A percentile compares a stretch with the other conserved stretches of the same genome.
These are phyloP conservation scores for Microdochium bolleyi DNA, from an alignment of 2,329 filamentous ascomycete genomes.

Conservation along the genomic window DNA sequence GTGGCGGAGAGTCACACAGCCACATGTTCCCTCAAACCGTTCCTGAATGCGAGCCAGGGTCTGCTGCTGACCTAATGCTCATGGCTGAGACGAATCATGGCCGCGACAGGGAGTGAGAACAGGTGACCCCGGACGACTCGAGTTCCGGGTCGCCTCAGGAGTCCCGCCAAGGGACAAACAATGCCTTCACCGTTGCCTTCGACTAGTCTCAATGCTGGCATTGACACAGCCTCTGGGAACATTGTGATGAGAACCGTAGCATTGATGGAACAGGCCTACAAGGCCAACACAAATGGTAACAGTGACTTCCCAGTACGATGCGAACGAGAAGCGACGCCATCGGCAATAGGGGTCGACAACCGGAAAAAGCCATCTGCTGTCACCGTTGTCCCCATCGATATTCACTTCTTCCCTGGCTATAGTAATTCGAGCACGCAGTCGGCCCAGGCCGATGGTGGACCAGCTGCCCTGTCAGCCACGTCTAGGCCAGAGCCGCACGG, in stretches of 20 bases:
- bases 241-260: no score
- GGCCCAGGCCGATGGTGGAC: background rate
- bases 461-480: background rate
- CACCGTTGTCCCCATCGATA: background rate
- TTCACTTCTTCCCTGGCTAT: background rate
- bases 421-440: background rate
- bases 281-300: no score
- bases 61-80: background rate
- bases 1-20: no score
- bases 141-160: background rate
- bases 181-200: background rate
- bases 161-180: background rate
- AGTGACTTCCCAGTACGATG: no score
- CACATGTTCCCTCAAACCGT: background rate
- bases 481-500: background rate
- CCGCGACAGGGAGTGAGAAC: background rate
- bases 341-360: no score
- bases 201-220: no score
- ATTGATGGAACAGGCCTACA: no score
- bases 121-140: background rate
- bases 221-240: no score
- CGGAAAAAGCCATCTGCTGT: background rate
- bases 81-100: background rate
- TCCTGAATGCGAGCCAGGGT: background rate
- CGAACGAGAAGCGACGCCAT: no score